Conservation (phyloP, 495 filamentous ascomycete genomes). For the Neurospora sp. region DNA sequence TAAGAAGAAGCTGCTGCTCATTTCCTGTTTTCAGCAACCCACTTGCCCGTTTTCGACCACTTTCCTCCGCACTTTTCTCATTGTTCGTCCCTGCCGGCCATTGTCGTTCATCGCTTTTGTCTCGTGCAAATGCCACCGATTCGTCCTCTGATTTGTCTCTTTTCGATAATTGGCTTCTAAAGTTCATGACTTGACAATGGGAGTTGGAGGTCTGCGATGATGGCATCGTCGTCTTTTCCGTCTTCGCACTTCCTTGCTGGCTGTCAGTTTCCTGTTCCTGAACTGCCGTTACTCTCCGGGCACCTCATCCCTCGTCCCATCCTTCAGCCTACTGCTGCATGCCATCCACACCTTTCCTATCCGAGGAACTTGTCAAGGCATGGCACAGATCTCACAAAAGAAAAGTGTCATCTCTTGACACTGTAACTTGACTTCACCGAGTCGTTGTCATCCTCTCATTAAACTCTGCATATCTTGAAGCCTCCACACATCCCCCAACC, state of each 20-base stretch:
- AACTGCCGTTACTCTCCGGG: not conserved
- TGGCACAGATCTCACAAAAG: not conserved
- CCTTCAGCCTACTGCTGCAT: not conserved
- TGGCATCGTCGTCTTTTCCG: not conserved
- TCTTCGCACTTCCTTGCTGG: not conserved
- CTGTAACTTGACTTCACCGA: not conserved
- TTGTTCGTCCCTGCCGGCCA: not conserved
- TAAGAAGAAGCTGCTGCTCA: constrained; percentile 26
- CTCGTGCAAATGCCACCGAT: not conserved
- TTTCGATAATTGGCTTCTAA: not conserved
- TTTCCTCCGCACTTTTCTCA: not conserved
- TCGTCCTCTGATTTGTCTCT: not conserved
- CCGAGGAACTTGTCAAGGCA: constrained; percentile 1
- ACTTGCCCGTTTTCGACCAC: constrained; percentile 13
- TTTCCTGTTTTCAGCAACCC: constrained; percentile 11
- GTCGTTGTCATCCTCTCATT: not conserved
- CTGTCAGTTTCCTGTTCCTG: not conserved
- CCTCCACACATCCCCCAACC: not conserved
- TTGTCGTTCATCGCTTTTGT: not conserved
- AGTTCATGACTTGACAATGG: not conserved
- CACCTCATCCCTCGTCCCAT: not conserved
- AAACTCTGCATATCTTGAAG: not conserved
- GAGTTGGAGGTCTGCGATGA: not conserved
- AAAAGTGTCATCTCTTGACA: not conserved
- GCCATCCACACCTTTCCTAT: constrained; percentile 5